Evolutionary conservation across 2,329 filamentous ascomycete genomes (phyloP), one percentile per base, ranked within the genome.

Genomic region (Tolypocladium inflatum): DNA sequence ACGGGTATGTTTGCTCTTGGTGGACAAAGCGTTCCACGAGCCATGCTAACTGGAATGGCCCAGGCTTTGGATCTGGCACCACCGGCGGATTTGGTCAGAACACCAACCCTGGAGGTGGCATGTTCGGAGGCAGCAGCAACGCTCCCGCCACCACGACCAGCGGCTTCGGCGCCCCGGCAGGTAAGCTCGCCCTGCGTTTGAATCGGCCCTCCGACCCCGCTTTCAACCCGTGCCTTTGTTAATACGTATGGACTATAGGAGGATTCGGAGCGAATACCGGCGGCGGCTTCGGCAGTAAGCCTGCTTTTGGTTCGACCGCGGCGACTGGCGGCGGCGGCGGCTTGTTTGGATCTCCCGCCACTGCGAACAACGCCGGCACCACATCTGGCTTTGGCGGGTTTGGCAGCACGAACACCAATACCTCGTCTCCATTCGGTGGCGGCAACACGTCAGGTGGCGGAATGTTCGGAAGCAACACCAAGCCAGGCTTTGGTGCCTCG

Each of bases 391-490:
- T 74, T 56, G 74, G 76, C 38, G 75, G 74, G 0, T 81, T 81
- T 57, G 67, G 70, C 38, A 58, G 62, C 43, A 71, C 65, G 56
- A 70, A 66, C 60, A 71, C 64, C 23, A 63, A 69, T 37, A 71
- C 68, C 6, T 62, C 71, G 5, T 70, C 73, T 1, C 66, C 73
- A 1, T 80, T 80, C 42, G 77, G 74, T n/a, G 63, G 70, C 50
- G 70, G 66, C 57, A 70, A 62, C 58, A 63, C 60, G 21, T 63
- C 67, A 35, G 73, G 76, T 58, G 75, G 76, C 48, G 76, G 79
- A 35, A 71, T 87, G 62, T 87, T 87, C 63, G 82, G 81, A 50
- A 62, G 55, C 38, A 56, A 21, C 60, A 76, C 66, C 64, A 83
- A 83, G 67, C 71, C 80, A 30, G 74, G 71, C 42, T 85, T 85